Conservation (phyloP, 202 grass and related monocot species). For the Tripidium arundinaceum region DNA sequence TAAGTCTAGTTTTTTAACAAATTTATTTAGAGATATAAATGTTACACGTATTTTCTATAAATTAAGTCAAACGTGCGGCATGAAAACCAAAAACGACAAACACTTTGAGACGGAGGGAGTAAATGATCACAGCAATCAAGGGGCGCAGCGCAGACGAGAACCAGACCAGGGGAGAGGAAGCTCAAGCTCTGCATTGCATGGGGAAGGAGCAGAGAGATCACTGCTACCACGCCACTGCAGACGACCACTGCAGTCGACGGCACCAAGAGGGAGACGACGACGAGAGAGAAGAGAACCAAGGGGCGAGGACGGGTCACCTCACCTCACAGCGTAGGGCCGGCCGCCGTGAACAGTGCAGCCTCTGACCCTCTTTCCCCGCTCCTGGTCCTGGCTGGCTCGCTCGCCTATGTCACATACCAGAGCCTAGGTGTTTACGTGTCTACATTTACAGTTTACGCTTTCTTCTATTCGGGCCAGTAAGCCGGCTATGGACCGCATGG, state of each 20-base stretch:
- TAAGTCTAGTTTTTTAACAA: no score
- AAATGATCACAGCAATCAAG: constrained; percentile 47
- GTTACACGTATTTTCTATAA: no score
- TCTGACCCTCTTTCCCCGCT: neutral
- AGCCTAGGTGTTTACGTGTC: no score
- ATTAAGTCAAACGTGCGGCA: no score
- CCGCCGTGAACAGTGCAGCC: neutral
- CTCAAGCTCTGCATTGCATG: constrained; percentile 22
- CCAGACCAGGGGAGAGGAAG: neutral
- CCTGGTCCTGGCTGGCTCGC: no score
- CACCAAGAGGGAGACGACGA: neutral
- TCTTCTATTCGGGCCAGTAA: no score
- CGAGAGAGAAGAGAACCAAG: neutral
- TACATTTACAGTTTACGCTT: no score
- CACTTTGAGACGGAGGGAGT: neutral
- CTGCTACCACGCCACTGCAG: neutral
- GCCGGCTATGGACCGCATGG: no score
- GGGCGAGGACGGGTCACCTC: constrained; percentile 32
- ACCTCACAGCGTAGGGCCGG: neutral
- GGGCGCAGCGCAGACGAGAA: no score
- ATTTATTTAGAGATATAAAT: no score
- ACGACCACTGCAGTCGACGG: neutral
- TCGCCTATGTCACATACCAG: neutral
- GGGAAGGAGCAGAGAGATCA: constrained; percentile 43
- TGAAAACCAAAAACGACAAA: no score